phyloP scores from a whole-genome alignment of 2,329 filamentous ascomycete species.

The Stachybotrys chlorohalonatus region DNA sequence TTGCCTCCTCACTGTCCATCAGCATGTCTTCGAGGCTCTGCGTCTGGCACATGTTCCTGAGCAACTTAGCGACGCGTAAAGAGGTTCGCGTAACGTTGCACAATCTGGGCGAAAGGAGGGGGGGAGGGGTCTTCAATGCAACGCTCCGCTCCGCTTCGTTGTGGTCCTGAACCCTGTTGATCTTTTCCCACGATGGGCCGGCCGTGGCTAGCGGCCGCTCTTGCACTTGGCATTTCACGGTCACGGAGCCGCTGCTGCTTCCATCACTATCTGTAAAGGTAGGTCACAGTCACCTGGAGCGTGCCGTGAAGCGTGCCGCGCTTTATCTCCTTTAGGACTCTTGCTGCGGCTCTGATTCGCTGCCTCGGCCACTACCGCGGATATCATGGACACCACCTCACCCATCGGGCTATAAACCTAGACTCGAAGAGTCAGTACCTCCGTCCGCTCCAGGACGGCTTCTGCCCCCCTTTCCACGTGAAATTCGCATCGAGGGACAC shows the following conservation, averaged over 20 bases:
- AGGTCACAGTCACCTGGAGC: not conserved
- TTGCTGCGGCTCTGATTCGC: not conserved
- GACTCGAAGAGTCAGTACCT: not conserved
- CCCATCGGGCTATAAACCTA: not conserved
- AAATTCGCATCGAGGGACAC: not conserved
- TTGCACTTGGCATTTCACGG: not conserved
- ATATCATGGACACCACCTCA: not conserved
- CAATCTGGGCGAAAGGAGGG: not conserved
- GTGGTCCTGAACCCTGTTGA: not conserved
- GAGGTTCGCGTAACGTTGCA: conserved; percentile 2
- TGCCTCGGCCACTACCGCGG: not conserved
- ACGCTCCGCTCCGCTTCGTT: not conserved
- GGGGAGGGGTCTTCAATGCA: not conserved
- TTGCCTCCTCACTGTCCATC: no score
- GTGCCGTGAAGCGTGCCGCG: not conserved
- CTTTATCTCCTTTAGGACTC: not conserved
- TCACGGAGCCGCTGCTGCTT: not conserved
- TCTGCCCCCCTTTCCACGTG: not conserved
- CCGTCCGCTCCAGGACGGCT: not conserved
- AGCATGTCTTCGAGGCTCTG: not conserved
- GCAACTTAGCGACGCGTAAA: not conserved
- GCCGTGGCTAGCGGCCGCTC: not conserved
- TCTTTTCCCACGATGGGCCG: not conserved
- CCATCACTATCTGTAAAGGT: not conserved
- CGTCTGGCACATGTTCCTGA: not conserved